A percentile compares a stretch with the other conserved stretches of the same genome.
phyloP scores from a whole-genome alignment of 768 basidiomycete genomes.

The Strobilomyces confusus region DNA sequence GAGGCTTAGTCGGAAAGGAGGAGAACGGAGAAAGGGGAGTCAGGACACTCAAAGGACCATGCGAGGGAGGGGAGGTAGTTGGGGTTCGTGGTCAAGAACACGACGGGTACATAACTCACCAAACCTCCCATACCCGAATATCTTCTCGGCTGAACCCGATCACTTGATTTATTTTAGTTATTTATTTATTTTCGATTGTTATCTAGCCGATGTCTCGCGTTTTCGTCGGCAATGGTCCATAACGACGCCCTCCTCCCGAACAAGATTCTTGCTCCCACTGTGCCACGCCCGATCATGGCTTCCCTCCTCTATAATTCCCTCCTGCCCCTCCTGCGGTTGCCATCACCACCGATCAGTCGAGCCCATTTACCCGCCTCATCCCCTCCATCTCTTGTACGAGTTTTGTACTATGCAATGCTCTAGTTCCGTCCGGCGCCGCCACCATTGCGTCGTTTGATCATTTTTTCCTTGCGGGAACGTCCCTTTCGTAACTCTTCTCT shows the following conservation, averaged over 20 bases:
- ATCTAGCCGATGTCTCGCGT: constrained; percentile 30
- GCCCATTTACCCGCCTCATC: not conserved
- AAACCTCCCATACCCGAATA: constrained; percentile 16
- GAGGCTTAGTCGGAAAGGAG: constrained; percentile 38
- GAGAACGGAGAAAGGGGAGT: constrained; percentile 26
- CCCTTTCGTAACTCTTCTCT: constrained; percentile 6
- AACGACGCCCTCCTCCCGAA: constrained; percentile 9
- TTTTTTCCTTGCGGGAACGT: not conserved
- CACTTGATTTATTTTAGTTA: constrained; percentile 8
- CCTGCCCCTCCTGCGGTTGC: not conserved
- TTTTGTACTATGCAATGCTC: not conserved
- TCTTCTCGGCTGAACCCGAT: constrained; percentile 28
- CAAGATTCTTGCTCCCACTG: constrained; percentile 8
- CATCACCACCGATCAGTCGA: constrained; percentile 10
- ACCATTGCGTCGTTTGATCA: not conserved
- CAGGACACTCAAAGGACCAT: constrained; percentile 35
- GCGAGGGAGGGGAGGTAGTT: constrained; percentile 23
- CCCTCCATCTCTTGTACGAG: not conserved
- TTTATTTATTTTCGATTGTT: constrained; percentile 12
- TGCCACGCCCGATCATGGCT: constrained; percentile 18
- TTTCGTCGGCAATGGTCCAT: constrained; percentile 5
- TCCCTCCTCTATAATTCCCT: not conserved
- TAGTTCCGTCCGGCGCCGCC: constrained; percentile 19
- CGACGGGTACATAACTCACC: constrained; percentile 28
- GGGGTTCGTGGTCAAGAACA: constrained; percentile 27